Conservation (phyloP, 2,329 filamentous ascomycete species). For the Aureobasidium uvarum region DNA sequence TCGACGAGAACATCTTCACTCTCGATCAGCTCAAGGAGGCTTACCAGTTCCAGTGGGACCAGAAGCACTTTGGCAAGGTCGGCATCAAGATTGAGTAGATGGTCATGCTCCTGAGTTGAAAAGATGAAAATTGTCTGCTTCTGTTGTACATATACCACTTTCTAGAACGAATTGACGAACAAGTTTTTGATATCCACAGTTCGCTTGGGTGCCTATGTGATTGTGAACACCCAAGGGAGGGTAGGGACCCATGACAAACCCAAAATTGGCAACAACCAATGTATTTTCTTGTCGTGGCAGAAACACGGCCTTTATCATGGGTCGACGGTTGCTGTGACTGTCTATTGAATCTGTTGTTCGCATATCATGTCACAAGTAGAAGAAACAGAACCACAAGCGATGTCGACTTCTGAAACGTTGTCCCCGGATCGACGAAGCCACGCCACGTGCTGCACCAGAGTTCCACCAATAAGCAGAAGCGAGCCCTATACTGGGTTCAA, state of each 20-base stretch:
- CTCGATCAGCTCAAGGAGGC: conserved; percentile 54
- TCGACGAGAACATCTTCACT: conserved; percentile 58
- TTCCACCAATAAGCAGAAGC: conserved; percentile 14
- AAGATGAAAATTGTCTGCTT: background rate
- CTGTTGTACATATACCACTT: conserved; percentile 20
- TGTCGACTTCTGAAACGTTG: conserved; percentile 3
- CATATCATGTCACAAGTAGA: background rate
- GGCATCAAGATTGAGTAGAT: conserved; percentile 41
- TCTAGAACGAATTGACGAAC: conserved; percentile 18
- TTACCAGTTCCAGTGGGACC: conserved; percentile 48
- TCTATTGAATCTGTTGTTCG: too few species aligned
- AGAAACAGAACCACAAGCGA: background rate
- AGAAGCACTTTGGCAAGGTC: conserved; percentile 51
- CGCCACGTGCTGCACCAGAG: background rate
- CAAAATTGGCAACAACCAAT: too few species aligned
- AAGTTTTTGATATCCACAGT: background rate
- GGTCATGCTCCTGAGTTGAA: background rate
- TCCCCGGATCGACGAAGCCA: conserved; percentile 17
- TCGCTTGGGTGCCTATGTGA: background rate
- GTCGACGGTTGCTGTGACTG: too few species aligned
- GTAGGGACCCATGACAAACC: too few species aligned
- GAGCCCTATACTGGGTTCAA: background rate
- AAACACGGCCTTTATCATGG: too few species aligned
- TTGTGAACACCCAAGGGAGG: too few species aligned
- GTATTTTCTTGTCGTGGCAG: too few species aligned